phyloP scores from a whole-genome alignment of 2,329 filamentous ascomycete genomes.

The Lojkania enalia region DNA sequence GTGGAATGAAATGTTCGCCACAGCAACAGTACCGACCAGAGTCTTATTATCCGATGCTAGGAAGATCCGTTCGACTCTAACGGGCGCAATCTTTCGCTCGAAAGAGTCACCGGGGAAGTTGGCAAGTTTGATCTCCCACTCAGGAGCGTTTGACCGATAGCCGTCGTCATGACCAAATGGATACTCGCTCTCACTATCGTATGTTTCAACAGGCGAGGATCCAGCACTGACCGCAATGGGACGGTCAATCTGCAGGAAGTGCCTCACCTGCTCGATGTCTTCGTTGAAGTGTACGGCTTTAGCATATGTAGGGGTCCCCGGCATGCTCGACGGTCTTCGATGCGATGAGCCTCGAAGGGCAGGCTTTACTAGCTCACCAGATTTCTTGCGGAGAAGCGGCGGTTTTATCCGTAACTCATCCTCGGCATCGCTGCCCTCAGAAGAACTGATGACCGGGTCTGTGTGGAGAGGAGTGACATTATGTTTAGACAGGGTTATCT shows the following conservation, averaged over 20 bases:
- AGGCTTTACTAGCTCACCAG: conserved; percentile 91
- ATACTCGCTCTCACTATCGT: conserved; percentile 87
- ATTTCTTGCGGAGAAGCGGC: conserved; percentile 97
- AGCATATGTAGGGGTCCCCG: conserved; percentile 90
- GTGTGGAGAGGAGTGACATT: conserved; percentile 47
- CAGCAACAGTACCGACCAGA: conserved; percentile 79
- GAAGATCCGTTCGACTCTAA: conserved; percentile 84
- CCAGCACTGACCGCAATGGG: conserved; percentile 95
- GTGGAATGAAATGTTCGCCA: conserved; percentile 86
- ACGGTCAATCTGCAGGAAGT: conserved; percentile 91
- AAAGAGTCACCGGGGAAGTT: conserved; percentile 77
- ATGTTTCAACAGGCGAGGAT: conserved; percentile 85
- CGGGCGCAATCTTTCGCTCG: conserved; percentile 65
- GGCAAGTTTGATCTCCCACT: conserved; percentile 84
- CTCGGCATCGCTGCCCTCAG: conserved; percentile 59
- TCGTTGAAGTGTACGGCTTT: conserved; percentile 99
- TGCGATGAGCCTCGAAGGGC: conserved; percentile 80
- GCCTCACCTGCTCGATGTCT: conserved; percentile 91
- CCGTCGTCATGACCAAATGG: conserved; percentile 69
- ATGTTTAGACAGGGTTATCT: conserved; percentile 56
- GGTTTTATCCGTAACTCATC: conserved; percentile 67
- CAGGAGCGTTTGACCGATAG: conserved; percentile 54
- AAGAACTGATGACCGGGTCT: conserved; percentile 49
- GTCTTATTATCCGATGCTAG: conserved; percentile 86
- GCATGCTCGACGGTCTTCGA: conserved; percentile 91